Evolutionary conservation across 768 basidiomycete species (phyloP).

Genomic region (Boletus speciosus): DNA sequence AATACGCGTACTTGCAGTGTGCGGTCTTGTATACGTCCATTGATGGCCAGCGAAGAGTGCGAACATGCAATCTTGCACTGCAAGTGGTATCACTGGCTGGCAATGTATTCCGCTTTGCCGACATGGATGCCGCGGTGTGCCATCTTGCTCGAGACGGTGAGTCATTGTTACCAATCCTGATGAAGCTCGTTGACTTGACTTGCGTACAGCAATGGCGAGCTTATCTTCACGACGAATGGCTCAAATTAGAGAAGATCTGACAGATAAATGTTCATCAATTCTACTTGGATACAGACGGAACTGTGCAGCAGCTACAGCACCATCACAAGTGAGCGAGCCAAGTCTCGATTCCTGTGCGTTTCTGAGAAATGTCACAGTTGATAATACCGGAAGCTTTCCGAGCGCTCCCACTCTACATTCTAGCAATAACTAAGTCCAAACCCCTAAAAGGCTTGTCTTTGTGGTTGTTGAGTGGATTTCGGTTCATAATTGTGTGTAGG

Average conservation of each 20-base stretch:
- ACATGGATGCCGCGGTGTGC: slow-evolving; percentile 79
- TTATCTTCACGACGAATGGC: slow-evolving; percentile 58
- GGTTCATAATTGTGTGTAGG: slow-evolving; percentile 41
- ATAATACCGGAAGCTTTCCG: slow-evolving; percentile 94
- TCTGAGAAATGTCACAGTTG: slow-evolving; percentile 48
- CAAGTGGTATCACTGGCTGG: slow-evolving; percentile 81
- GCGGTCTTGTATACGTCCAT: slow-evolving; percentile 84
- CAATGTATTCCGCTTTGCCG: slow-evolving; percentile 87
- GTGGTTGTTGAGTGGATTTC: neutral
- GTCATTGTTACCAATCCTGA: slow-evolving; percentile 20
- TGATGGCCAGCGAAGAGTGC: slow-evolving; percentile 75
- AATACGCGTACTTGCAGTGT: slow-evolving; percentile 77
- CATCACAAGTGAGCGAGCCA: slow-evolving; percentile 62
- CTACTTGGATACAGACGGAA: slow-evolving; percentile 84
- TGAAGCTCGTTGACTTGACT: neutral
- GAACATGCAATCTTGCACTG: slow-evolving; percentile 82
- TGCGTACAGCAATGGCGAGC: slow-evolving; percentile 58
- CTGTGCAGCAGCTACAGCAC: slow-evolving; percentile 75
- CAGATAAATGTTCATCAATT: slow-evolving; percentile 77
- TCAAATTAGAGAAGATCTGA: slow-evolving; percentile 80
- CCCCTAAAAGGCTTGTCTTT: slow-evolving; percentile 76
- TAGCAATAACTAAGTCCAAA: slow-evolving; percentile 84
- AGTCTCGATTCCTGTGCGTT: neutral
- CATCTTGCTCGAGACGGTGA: slow-evolving; percentile 76
- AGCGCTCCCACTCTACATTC: slow-evolving; percentile 73